Evolutionary conservation across 2,329 filamentous ascomycete genomes (phyloP).

Genomic region (Aaosphaeria pasadenensis): DNA sequence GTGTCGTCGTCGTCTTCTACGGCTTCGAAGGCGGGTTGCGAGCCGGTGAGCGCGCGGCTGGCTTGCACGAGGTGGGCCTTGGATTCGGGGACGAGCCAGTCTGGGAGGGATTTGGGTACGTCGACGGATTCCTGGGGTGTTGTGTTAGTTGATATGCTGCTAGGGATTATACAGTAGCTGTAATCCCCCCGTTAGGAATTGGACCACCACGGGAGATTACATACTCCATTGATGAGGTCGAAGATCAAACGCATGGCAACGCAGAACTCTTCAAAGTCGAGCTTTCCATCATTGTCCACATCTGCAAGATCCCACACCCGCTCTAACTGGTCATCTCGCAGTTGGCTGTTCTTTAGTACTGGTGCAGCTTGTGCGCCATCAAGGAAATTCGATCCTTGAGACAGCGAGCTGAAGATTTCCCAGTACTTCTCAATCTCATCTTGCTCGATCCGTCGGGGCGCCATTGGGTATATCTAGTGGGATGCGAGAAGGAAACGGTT

Average conservation of each 20-base stretch:
- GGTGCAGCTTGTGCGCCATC: constrained; percentile 68
- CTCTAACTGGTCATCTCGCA: constrained; percentile 84
- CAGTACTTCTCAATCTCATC: constrained; percentile 76
- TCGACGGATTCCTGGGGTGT: constrained; percentile 68
- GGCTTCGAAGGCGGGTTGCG: constrained; percentile 78
- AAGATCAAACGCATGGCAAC: constrained; percentile 98
- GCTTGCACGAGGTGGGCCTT: constrained; percentile 44
- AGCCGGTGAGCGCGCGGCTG: constrained; percentile 60
- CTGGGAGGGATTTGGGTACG: constrained; percentile 80
- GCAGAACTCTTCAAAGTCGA: constrained; percentile 99
- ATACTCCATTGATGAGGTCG: constrained; percentile 90
- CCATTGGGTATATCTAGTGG: constrained; percentile 19
- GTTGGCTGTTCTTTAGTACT: constrained; percentile 69
- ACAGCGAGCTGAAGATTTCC: constrained; percentile 72
- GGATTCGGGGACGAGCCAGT: constrained; percentile 95
- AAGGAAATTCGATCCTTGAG: constrained; percentile 62
- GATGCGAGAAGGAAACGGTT: background rate
- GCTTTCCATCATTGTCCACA: constrained; percentile 93
- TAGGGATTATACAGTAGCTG: background rate
- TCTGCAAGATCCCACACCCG: constrained; percentile 96
- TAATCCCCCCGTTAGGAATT: background rate
- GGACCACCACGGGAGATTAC: constrained; percentile 2
- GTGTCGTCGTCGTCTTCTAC: constrained; percentile 80
- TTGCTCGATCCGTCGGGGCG: constrained; percentile 61
- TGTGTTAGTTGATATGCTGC: background rate